phyloP scores from a whole-genome alignment of 148 eudicot genomes.

The Rhododendron henanense region DNA sequence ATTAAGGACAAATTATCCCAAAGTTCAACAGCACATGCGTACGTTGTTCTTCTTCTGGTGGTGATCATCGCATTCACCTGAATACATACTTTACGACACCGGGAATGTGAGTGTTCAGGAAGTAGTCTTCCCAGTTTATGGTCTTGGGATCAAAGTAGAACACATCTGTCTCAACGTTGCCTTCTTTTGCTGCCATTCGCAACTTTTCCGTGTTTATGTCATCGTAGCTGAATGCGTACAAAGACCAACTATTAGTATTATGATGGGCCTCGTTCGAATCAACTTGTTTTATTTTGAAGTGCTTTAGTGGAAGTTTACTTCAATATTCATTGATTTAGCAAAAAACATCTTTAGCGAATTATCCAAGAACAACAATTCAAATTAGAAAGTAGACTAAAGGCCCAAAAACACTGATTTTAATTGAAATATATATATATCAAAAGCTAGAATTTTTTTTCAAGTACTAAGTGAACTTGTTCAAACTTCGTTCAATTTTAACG shows the following conservation, averaged over 20 bases:
- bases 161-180: conserved; percentile 27
- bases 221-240: conserved; percentile 27
- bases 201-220: conserved; percentile 42
- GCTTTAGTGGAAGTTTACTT: background rate
- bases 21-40: background rate
- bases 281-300: background rate
- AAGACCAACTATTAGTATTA: background rate
- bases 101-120: conserved; percentile 36
- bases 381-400: background rate
- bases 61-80: conserved; percentile 15
- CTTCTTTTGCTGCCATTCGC: conserved; percentile 22
- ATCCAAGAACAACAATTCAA: background rate
- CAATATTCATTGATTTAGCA: background rate
- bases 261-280: background rate
- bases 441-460: background rate
- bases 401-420: background rate
- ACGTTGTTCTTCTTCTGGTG: background rate
- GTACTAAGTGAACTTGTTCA: background rate
- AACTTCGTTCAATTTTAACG: background rate
- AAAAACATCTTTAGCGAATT: background rate
- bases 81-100: conserved; percentile 45
- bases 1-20: background rate
- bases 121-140: conserved; percentile 54
- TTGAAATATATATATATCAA: too few species aligned
- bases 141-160: conserved; percentile 48